Conservation (phyloP, 1,284 basidiomycete species). For the Puccinia brachypodii region DNA sequence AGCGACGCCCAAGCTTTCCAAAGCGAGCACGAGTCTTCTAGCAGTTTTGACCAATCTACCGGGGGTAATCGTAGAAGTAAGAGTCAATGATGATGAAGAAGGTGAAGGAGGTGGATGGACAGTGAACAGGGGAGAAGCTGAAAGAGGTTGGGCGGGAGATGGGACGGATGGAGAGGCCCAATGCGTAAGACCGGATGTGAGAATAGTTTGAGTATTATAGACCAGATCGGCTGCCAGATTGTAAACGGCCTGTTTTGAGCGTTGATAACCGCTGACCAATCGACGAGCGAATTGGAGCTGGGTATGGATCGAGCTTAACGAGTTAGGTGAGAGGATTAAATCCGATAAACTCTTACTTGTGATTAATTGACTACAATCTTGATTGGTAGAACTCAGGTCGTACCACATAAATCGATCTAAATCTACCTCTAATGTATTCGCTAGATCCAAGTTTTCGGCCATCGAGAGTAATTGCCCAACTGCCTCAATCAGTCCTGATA, state of each 20-base stretch:
- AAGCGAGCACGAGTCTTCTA: background rate
- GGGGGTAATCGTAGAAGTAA: background rate
- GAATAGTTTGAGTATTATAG: conserved; percentile 12
- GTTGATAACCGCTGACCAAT: conserved; percentile 24
- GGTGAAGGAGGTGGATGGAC: background rate
- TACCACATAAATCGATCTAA: conserved; percentile 41
- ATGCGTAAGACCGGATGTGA: background rate
- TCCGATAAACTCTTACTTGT: background rate
- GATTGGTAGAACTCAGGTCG: conserved; percentile 9
- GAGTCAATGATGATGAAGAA: background rate
- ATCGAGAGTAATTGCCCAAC: conserved; percentile 13
- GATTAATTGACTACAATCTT: background rate
- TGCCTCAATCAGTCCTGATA: conserved; percentile 14
- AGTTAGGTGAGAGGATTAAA: background rate
- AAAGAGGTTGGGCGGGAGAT: conserved; percentile 41
- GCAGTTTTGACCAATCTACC: conserved; percentile 10
- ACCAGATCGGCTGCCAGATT: conserved; percentile 31
- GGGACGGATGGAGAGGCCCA: background rate
- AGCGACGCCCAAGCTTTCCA: conserved; percentile 19
- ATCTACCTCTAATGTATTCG: conserved; percentile 25
- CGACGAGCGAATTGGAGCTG: conserved; percentile 32
- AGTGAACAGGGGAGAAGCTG: conserved; percentile 36
- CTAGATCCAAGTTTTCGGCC: conserved; percentile 9
- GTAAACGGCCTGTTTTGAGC: conserved; percentile 24
- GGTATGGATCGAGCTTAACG: background rate